These are phyloP conservation scores for Theobroma cacao DNA, from an alignment of 345 rosid genomes.

Conservation along the genomic window DNA sequence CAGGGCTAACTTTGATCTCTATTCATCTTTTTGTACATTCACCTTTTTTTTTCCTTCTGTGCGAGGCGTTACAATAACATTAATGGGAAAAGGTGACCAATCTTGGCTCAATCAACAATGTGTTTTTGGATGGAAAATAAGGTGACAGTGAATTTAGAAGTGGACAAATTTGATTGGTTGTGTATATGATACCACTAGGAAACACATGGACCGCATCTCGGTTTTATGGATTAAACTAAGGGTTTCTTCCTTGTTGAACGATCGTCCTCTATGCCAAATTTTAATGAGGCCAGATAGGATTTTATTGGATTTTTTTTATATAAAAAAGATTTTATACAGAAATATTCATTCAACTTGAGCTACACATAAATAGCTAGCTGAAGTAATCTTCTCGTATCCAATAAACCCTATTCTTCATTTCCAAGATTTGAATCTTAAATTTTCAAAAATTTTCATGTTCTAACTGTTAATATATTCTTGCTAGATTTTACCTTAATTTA, in stretches of 20 bases:
- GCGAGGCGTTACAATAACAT: background rate
- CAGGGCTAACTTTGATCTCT: background rate
- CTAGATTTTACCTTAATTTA: too few species aligned
- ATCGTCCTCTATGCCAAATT: too few species aligned
- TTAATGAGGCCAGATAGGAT: background rate
- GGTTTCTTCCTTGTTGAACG: background rate
- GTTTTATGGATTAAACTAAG: background rate
- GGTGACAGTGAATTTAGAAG: background rate
- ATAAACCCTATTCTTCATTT: too few species aligned
- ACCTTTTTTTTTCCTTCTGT: background rate
- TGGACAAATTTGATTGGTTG: background rate
- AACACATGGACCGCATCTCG: background rate
- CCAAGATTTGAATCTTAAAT: too few species aligned
- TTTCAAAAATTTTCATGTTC: too few species aligned
- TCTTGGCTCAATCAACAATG: background rate
- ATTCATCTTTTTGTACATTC: background rate
- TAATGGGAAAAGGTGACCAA: constrained; percentile 11
- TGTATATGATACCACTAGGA: background rate
- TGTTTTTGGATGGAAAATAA: background rate
- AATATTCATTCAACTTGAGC: too few species aligned
- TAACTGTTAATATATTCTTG: too few species aligned
- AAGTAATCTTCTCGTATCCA: too few species aligned
- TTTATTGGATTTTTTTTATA: background rate
- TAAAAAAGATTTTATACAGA: too few species aligned
- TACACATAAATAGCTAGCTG: too few species aligned